A percentile compares a stretch with the other conserved stretches of the same genome.
These are phyloP conservation scores for Anisodus acutangulus DNA, from an alignment of 257 asterid genomes.

Conservation along the genomic window DNA sequence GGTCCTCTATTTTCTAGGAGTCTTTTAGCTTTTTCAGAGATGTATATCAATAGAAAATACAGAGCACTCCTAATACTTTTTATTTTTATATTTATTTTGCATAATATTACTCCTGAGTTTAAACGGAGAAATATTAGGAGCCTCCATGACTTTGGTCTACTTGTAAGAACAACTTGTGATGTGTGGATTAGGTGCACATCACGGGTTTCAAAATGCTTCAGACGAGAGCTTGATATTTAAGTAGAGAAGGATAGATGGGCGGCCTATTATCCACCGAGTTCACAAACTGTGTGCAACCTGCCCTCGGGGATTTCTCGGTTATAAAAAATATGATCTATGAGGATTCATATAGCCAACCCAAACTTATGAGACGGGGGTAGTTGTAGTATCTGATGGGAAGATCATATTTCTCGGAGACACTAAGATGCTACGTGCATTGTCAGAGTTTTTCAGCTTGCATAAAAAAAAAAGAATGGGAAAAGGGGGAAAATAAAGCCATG, in stretches of 20 bases:
- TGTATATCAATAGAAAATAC: neutral
- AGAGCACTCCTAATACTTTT: neutral
- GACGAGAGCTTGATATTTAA: no score
- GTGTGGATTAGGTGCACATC: no score
- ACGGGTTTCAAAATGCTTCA: no score
- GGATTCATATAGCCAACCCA: neutral
- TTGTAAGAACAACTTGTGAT: no score
- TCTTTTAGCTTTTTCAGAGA: neutral
- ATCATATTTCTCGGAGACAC: neutral
- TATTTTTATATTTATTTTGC: neutral
- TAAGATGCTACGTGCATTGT: neutral
- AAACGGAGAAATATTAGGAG: no score
- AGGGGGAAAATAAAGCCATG: neutral
- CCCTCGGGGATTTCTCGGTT: neutral
- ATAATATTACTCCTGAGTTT: no score
- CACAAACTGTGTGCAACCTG: neutral
- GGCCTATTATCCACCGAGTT: neutral
- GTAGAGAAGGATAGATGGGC: neutral
- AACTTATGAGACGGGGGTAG: neutral
- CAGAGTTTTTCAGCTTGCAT: neutral
- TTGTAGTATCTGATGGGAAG: neutral
- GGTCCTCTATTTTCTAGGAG: neutral
- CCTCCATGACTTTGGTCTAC: no score
- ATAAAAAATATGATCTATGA: neutral
- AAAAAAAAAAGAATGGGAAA: neutral